These are phyloP conservation scores for Quercus robur DNA, from an alignment of 306 rosid genomes.

Conservation along the genomic window DNA sequence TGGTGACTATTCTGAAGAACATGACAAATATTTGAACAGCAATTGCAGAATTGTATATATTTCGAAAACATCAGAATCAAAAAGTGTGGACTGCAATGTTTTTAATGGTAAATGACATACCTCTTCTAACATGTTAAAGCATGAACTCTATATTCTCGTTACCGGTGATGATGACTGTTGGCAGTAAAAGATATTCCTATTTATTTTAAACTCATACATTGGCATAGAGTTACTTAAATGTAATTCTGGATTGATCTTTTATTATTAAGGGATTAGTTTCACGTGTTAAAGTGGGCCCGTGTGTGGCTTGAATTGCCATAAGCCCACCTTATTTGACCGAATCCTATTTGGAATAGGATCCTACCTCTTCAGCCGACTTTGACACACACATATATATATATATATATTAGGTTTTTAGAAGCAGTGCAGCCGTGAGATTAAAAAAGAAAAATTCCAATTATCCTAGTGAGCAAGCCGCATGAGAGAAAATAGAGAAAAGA, in stretches of 20 bases:
- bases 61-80: constrained; percentile 65
- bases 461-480: too few species aligned
- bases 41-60: constrained; percentile 73
- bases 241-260: not conserved
- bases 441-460: too few species aligned
- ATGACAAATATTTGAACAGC: constrained; percentile 84
- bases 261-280: not conserved
- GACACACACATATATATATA: too few species aligned
- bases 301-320: too few species aligned
- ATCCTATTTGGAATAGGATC: too few species aligned
- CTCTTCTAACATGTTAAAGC: not conserved
- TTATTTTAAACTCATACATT: not conserved
- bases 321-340: too few species aligned
- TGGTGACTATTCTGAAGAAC: constrained; percentile 96
- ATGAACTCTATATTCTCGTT: constrained; percentile 1
- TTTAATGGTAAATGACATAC: constrained; percentile 55
- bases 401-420: too few species aligned
- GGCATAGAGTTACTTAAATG: not conserved
- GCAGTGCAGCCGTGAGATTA: too few species aligned
- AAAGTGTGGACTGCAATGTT: constrained; percentile 93
- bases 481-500: too few species aligned
- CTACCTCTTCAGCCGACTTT: too few species aligned
- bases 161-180: not conserved
- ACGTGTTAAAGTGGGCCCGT: too few species aligned
- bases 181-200: not conserved